Conservation (phyloP, 441 rosid species). For the Gossypium davidsonii region DNA sequence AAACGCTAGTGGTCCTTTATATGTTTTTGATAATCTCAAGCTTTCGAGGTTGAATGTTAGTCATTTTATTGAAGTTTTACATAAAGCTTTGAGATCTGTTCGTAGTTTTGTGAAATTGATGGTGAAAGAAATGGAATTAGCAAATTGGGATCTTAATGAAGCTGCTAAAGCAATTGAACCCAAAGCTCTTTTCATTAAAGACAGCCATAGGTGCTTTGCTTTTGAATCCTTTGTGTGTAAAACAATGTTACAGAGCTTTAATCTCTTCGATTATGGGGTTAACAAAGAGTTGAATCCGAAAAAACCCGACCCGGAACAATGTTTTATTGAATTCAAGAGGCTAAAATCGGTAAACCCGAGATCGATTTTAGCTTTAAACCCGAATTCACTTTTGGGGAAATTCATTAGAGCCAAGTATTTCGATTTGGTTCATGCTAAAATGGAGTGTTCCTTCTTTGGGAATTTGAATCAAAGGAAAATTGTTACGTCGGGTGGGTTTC, state of each 20-base stretch:
- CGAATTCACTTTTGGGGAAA: conserved; percentile 29
- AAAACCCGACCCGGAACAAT: conserved; percentile 21
- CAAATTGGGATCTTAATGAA: conserved; percentile 55
- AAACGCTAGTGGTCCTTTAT: conserved; percentile 54
- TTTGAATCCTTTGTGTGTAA: conserved; percentile 48
- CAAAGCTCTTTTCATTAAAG: conserved; percentile 25
- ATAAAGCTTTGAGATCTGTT: conserved; percentile 40
- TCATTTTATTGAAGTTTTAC: conserved; percentile 40
- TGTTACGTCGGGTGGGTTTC: conserved; percentile 43
- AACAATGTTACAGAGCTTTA: conserved; percentile 47
- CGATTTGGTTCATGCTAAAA: conserved; percentile 54
- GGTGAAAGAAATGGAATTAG: conserved; percentile 53
- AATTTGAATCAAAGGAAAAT: conserved; percentile 54
- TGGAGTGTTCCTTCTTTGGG: conserved; percentile 68
- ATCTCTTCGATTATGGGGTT: conserved; percentile 26
- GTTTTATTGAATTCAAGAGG: conserved; percentile 31
- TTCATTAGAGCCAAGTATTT: conserved; percentile 42
- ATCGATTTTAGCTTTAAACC: conserved; percentile 31
- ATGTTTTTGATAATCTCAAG: conserved; percentile 32
- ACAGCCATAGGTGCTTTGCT: conserved; percentile 36
- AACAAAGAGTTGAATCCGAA: conserved; percentile 18
- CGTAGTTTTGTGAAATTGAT: conserved; percentile 39
- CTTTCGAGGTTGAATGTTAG: conserved; percentile 25
- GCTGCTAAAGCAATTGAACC: conserved; percentile 43
- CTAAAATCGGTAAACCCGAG: conserved; percentile 33